Evolutionary conservation across 805 yeast species (phyloP), one percentile per base, ranked within the genome.

Genomic region (Yamadazyma tumulicola): DNA sequence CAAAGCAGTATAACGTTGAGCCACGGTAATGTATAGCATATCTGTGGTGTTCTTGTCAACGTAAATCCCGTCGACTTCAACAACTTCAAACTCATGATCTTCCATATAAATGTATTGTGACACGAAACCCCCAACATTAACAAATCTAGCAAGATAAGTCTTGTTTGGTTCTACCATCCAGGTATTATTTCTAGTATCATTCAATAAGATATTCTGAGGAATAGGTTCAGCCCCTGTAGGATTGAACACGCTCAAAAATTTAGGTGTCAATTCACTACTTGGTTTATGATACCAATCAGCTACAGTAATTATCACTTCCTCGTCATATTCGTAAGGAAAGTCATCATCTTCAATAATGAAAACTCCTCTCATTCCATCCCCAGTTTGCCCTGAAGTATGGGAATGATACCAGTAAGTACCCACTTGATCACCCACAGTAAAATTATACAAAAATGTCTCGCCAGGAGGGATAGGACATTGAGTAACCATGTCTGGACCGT

Each of bases 321-420:
- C 74, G 49, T 83, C 91, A 40, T 69, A 81, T 10, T 67, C 60
- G 44, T 78, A 81, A 1, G 83, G 83, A 34, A 41, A 49, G 39
- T 80, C 86, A 31, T 46, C 55, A 34, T 52, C 85, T 48, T 82
- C 81, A 49, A 93, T 81, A 46, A 93, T 72, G 45, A 91, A 75
- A 14, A 76, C 66, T 52, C 82, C 93, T 65, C 88, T 74, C 78
- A 84, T 74, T 56, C 98, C 98, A 56, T 93, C 97, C 59, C 93
- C 89, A 52, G 88, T 88, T 62, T 89, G 95, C 48, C 89, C 91
- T 15, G 72, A 61, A 22, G 89, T 78, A 65, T 93, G 98, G 19
- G 97, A 86, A 62, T 93, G 98, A 71, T 91, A 93, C 98, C 98
- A 93, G 72, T 71, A 93, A 13, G 95, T 75, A 52, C 98, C 98